phyloP scores from a whole-genome alignment of 1,284 basidiomycete species.

The Sanghuangporus weigelae region DNA sequence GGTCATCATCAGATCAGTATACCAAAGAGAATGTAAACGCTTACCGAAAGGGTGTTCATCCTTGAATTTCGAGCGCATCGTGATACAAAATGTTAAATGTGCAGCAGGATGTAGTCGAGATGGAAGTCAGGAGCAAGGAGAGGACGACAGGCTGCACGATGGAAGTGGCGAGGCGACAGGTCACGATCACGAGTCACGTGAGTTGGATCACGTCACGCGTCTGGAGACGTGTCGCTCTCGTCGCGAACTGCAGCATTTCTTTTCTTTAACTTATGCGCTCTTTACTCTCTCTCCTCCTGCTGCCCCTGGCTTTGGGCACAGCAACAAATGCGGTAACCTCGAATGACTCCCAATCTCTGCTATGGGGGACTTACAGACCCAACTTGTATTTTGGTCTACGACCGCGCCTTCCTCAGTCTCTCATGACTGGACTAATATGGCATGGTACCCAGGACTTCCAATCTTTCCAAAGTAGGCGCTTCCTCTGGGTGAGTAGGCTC shows the following conservation, averaged over 20 bases:
- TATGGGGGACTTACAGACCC: conserved; percentile 90
- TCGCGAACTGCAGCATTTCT: background rate
- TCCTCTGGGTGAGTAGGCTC: background rate
- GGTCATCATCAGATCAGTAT: conserved; percentile 10
- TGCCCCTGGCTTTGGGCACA: conserved; percentile 19
- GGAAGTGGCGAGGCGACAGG: conserved; percentile 2
- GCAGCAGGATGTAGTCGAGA: conserved; percentile 3
- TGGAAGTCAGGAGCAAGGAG: conserved; percentile 15
- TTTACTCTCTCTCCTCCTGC: conserved; percentile 21
- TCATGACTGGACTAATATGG: conserved; percentile 92
- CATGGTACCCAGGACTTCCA: conserved; percentile 80
- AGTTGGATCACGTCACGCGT: background rate
- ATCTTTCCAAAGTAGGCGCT: conserved; percentile 61
- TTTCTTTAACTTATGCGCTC: conserved; percentile 5
- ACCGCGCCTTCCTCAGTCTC: conserved; percentile 77
- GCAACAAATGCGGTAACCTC: conserved; percentile 18
- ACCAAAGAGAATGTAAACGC: conserved; percentile 29
- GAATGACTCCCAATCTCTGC: conserved; percentile 56
- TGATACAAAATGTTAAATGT: conserved; percentile 9
- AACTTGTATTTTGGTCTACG: conserved; percentile 91
- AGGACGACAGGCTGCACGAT: conserved; percentile 11
- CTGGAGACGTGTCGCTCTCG: conserved; percentile 13
- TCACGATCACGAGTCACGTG: background rate
- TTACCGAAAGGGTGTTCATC: conserved; percentile 98
- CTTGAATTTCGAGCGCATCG: conserved; percentile 98